Evolutionary conservation across 306 rosid species (phyloP).

Genomic region (Gastrolobium villosum): DNA sequence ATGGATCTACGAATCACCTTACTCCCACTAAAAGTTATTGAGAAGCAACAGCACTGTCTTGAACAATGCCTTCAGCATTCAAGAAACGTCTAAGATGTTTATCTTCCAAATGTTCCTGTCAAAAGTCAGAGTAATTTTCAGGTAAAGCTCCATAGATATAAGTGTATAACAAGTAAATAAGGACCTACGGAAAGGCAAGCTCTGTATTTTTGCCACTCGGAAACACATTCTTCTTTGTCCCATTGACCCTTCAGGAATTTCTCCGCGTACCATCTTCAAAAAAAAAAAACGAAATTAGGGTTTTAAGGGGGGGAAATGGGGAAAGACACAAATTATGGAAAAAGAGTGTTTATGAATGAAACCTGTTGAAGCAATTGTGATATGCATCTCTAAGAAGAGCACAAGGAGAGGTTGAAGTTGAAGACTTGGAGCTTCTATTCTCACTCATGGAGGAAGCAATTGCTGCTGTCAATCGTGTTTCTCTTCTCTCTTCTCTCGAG

Average conservation of each 20-base stretch:
- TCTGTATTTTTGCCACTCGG: constrained; percentile 86
- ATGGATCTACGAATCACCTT: constrained; percentile 26
- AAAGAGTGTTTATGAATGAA: not conserved
- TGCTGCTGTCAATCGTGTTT: not conserved
- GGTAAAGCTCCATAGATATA: not conserved
- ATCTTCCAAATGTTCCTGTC: constrained; percentile 79
- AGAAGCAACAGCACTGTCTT: constrained; percentile 43
- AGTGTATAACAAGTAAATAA: not conserved
- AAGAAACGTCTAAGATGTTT: constrained; percentile 74
- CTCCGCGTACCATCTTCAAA: constrained; percentile 78
- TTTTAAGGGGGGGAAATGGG: constrained; percentile 9
- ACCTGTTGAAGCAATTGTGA: constrained; percentile 93
- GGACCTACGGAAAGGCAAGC: constrained; percentile 80
- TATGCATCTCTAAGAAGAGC: constrained; percentile 79
- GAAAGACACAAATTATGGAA: not conserved
- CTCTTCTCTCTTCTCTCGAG: not conserved
- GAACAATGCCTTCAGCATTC: constrained; percentile 67
- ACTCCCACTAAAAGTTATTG: constrained; percentile 26
- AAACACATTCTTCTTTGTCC: constrained; percentile 76
- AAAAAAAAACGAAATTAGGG: constrained; percentile 40
- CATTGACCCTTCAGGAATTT: constrained; percentile 80
- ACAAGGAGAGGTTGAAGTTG: constrained; percentile 76
- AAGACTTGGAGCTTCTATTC: constrained; percentile 59
- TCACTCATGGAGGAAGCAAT: constrained; percentile 47
- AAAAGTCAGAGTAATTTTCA: constrained; percentile 7